phyloP scores from a whole-genome alignment of 352 stramenopile species.

The Phytophthora tentaculata region DNA sequence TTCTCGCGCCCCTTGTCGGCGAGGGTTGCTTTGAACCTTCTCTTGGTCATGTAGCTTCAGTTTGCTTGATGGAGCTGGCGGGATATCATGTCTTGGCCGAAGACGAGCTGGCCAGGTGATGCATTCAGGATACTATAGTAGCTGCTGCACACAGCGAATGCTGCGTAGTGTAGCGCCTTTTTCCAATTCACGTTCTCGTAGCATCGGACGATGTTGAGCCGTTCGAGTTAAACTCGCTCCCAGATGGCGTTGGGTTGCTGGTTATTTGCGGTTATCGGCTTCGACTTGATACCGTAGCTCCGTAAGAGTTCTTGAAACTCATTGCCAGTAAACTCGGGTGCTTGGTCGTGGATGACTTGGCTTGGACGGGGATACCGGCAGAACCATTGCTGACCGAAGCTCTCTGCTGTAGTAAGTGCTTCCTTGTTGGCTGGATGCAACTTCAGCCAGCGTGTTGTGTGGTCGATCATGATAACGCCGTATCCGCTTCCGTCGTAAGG shows the following conservation, averaged over 20 bases:
- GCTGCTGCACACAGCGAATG: constrained; percentile 8
- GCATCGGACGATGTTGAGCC: constrained; percentile 1
- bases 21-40: constrained; percentile 12
- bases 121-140: constrained; percentile 22
- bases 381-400: neutral
- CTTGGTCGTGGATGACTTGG: neutral
- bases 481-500: neutral
- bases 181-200: constrained; percentile 2
- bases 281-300: constrained; percentile 7
- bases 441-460: neutral
- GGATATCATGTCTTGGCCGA: constrained; percentile 18
- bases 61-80: constrained; percentile 12
- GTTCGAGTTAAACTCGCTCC: constrained; percentile 8
- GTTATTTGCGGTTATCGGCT: neutral
- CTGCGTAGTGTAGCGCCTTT: constrained; percentile 13
- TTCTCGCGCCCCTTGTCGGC: constrained; percentile 26
- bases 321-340: neutral
- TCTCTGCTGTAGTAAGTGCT: neutral
- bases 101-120: constrained; percentile 15
- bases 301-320: neutral
- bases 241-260: constrained; percentile 13
- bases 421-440: neutral
- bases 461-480: neutral
- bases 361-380: neutral
- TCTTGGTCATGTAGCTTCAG: constrained; percentile 20